Evolutionary conservation across 108 stramenopile species (phyloP).

Genomic region (Cyclostephanos tholiformis): DNA sequence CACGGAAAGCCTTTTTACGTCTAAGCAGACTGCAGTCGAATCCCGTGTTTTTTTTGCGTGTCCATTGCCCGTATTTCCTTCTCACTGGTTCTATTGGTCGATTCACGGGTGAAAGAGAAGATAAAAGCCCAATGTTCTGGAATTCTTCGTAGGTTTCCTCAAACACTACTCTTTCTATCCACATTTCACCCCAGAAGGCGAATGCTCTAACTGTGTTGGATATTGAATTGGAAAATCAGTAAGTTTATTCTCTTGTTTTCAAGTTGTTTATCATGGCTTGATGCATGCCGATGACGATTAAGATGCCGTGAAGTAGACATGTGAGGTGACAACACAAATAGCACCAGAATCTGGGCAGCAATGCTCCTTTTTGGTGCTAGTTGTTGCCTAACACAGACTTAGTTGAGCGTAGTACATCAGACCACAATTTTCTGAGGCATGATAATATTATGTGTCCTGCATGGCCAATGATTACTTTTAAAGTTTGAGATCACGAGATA

Average conservation of each 20-base stretch:
- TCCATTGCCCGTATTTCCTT: too few species aligned
- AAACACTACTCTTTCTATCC: not conserved
- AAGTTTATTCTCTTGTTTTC: conserved; percentile 2
- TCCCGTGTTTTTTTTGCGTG: too few species aligned
- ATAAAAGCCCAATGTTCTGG: too few species aligned
- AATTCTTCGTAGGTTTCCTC: conserved; percentile 1
- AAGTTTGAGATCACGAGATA: conserved; percentile 57
- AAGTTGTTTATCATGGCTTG: not conserved
- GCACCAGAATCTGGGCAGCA: conserved; percentile 35
- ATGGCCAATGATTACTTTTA: conserved; percentile 50
- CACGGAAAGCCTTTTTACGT: too few species aligned
- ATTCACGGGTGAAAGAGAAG: too few species aligned
- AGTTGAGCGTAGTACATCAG: conserved; percentile 52
- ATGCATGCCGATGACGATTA: conserved; percentile 45
- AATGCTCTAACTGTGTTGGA: not conserved
- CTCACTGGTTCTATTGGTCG: too few species aligned
- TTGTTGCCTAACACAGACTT: conserved; percentile 18
- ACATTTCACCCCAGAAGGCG: not conserved
- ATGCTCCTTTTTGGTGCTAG: conserved; percentile 34
- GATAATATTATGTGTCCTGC: conserved; percentile 3
- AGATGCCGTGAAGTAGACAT: conserved; percentile 47
- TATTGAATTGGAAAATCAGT: not conserved
- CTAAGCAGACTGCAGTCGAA: too few species aligned
- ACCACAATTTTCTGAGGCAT: conserved; percentile 61
- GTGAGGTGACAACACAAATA: conserved; percentile 3